A percentile compares a stretch with the other conserved stretches of the same genome.
These are phyloP conservation scores for Thamnidium elegans DNA, from an alignment of 192 early-diverging fungal genomes.

Conservation along the genomic window DNA sequence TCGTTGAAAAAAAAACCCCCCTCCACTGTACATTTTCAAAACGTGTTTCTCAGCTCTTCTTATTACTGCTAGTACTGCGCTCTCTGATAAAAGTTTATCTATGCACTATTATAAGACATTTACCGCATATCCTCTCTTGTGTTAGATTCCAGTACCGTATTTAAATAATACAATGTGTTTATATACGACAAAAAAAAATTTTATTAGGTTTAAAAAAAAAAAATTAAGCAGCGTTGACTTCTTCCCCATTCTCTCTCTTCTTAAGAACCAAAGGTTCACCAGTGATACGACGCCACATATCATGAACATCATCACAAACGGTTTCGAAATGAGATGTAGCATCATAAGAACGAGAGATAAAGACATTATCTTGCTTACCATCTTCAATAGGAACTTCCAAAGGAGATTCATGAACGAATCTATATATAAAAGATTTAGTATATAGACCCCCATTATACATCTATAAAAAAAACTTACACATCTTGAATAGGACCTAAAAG, in stretches of 20 bases:
- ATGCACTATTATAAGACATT: too few relatives aligned
- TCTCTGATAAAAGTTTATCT: too few relatives aligned
- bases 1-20: too few relatives aligned
- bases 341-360: slow-evolving; percentile 94
- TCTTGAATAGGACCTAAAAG: slow-evolving; percentile 89
- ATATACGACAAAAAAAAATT: too few relatives aligned
- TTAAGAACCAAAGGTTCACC: slow-evolving; percentile 70
- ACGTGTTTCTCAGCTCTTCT: too few relatives aligned
- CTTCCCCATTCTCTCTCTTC: slow-evolving; percentile 17
- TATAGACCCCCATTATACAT: background rate
- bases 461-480: slow-evolving; percentile 44
- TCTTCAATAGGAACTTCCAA: slow-evolving; percentile 84
- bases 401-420: slow-evolving; percentile 79
- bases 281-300: slow-evolving; percentile 82
- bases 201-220: too few relatives aligned
- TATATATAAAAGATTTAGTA: background rate
- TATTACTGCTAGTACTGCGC: too few relatives aligned
- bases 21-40: too few relatives aligned
- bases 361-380: slow-evolving; percentile 81
- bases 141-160: too few relatives aligned
- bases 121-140: too few relatives aligned
- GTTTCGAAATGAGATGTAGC: slow-evolving; percentile 99
- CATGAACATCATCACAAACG: slow-evolving; percentile 93
- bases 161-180: too few relatives aligned
- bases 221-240: background rate